Evolutionary conservation across 257 asterid genomes (phyloP), one percentile per base, ranked within the genome.

Genomic region (Fraxinus pennsylvanica): DNA sequence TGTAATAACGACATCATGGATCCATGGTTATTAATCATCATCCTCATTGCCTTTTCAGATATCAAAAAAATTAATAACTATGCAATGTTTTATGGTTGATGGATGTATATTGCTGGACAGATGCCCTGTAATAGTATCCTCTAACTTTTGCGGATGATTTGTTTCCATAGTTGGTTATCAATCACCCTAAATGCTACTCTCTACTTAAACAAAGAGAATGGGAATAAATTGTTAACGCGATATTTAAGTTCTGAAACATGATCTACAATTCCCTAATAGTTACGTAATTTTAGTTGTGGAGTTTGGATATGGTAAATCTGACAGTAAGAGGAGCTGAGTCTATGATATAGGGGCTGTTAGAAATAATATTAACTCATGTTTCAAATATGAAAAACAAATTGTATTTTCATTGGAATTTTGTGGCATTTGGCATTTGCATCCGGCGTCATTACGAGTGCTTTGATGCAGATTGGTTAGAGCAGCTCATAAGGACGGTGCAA

Each of bases 401-500:
- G 27, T 21, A 25, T 29, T 47, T 3, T 19, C 39, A 50, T 72
- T 25, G 12, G 57, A 30, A 74, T 29, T 38, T 50, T n/a, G 22
- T 36, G 72, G 68, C 47, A 35, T 73, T 81, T 50, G 69, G 71
- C 35, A 27, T 72, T 80, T 74, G 29, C 57, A 79, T 32, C 4
- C 15, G 9, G 67, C 21, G 15, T 77, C 22, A 75, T 71, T 70
- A 65, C 27, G 19, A 29, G 35, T 71, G 14, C 75, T 59, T 84
- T 63, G 63, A 32, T 88, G 91, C 93, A 96, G 99, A 79, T 85
- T 96, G 88, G 96, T 96, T 74, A 88, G 98, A 85, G 90, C 84
- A 65, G 97, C 99, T 84, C 96, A 91, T 80, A 76, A 82, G 86
- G 89, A 93, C 81, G 97, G 98, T 76, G 98, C 99, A 14, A 93